Percentiles rank a stretch among this genome's conserved stretches.
phyloP scores from a whole-genome alignment of 208 protist species.

The Porcisia deanei region DNA sequence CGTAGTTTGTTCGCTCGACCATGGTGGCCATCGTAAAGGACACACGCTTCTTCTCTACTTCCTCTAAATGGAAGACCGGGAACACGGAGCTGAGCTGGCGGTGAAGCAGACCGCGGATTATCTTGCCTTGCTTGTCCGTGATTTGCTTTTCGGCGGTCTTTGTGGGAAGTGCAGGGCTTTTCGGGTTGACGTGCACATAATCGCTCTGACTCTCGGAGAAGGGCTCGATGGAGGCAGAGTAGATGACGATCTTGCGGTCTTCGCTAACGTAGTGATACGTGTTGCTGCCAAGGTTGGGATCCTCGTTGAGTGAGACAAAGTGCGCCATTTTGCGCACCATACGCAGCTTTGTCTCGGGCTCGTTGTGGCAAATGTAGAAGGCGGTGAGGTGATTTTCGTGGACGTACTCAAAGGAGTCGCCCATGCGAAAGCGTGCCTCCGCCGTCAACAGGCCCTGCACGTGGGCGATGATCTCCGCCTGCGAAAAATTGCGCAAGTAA shows the following conservation, averaged over 20 bases:
- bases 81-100: constrained; percentile 59
- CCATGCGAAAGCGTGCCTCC: constrained; percentile 45
- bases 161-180: constrained; percentile 29
- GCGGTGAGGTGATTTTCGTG: constrained; percentile 50
- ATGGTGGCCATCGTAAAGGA: constrained; percentile 72
- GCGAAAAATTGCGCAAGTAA: constrained; percentile 52
- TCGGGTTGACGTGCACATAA: constrained; percentile 47
- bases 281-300: constrained; percentile 35
- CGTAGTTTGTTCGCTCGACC: constrained; percentile 59
- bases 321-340: constrained; percentile 62
- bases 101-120: constrained; percentile 69
- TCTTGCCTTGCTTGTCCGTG: constrained; percentile 41
- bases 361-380: constrained; percentile 79
- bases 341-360: constrained; percentile 36
- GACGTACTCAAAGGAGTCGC: constrained; percentile 68
- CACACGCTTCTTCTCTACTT: constrained; percentile 33
- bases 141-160: constrained; percentile 37
- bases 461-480: constrained; percentile 49
- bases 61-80: constrained; percentile 48
- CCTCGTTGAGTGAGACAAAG: constrained; percentile 42
- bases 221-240: constrained; percentile 49
- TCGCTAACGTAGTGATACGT: constrained; percentile 64
- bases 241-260: constrained; percentile 55
- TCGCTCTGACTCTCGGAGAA: constrained; percentile 41
- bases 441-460: constrained; percentile 71